Evolutionary conservation across 208 protist species (phyloP), one percentile per base, ranked within the genome.

Genomic region (Novymonas esmeraldas): DNA sequence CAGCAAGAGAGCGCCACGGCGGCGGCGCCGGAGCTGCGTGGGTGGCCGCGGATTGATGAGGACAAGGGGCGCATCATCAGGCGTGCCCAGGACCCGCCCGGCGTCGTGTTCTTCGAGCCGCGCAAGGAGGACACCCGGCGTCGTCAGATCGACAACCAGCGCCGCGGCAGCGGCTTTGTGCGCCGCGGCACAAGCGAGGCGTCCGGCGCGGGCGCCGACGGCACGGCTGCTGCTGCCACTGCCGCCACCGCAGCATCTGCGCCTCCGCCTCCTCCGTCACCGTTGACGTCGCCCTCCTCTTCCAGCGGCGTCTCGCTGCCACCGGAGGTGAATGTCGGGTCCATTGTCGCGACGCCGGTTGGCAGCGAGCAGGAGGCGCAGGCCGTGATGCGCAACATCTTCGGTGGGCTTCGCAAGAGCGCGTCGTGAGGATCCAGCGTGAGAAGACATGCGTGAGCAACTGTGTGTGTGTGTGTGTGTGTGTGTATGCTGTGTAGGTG

Each of bases 51-150:
- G 48, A 69, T 92, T 39, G 38, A 24, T 2, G 84, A 85, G n/a
- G 77, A 82, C 44, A 76, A 91, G 63, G 89, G 89, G 10, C 67
- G 73, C 51, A 76, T 95, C 26, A 75, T 85, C 44, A 76, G 82
- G 46, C 77, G 77, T 24, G 75, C 82, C 0, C 78, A 90, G 41
- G 83, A 92, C 56, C 89, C 89, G 13, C 50, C 71, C 1, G 89
- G 89, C 0, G 66, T 95, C 5, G 76, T 86, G 16, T 86, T 84
- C 64, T 95, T 83, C 58, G 89, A 95, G 64, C 88, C 88, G 3
- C 64, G 57, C 4, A 56, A 51, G 18, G 80, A 78, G n/a, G 76
- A 90, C 50, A 59, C 48, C 1, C 68, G 72, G 7, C 58, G 51
- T 11, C 79, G 84, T n/a, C 82, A 91, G 70, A 62, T 89, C 45